Base-by-base conservation (phyloP, 75 land plant genomes). In the Selaginella tamariscina region DNA sequence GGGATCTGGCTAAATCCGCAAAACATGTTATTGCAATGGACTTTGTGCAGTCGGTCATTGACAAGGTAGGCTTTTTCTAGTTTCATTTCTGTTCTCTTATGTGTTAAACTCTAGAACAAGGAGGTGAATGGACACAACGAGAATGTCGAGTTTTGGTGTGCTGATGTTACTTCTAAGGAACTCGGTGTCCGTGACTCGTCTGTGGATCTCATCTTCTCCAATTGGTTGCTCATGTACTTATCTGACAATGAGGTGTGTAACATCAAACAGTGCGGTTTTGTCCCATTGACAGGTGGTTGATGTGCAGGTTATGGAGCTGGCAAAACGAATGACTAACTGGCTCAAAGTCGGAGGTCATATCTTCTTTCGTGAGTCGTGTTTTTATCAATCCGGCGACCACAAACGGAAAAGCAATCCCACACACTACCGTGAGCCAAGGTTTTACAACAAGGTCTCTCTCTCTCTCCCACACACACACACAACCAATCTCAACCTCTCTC, bases 191-290 rank as follows among this genome's bases (percentile, higher is more conserved):
- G 80, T 22, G 66, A 68, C 27, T 82, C 64, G 23, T 91, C 99
- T 1, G 57, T 83, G 33, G 99, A 95, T 69, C 59, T 95, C 30
- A 82, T 91, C 44, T 95, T 95, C 74, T 95, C 99, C 30, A 95
- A 95, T 59, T 95, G 99, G 99, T 77, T 95, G 20, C 82, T 95
- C 32, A 95, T 95, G 99, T 95, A 95, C 72, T 77, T 95, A 30
- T 88, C 99, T 15, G 97, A 95, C 71, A 72, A 78, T 24, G 99
- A 95, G 93, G 97, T 92, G 56, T 9, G 30, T 28, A 29, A 22
- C 49, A 5, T 39, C 49, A 5, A 39, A n/a, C n/a, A n/a, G n/a
- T n/a, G n/a, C n/a, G n/a, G n/a, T n/a, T n/a, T n/a, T n/a, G n/a
- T n/a, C n/a, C n/a, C n/a, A n/a, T n/a, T n/a, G n/a, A n/a, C n/a